Conservation (phyloP, 1,284 basidiomycete genomes). For the Microstroma glucosiphilum region DNA sequence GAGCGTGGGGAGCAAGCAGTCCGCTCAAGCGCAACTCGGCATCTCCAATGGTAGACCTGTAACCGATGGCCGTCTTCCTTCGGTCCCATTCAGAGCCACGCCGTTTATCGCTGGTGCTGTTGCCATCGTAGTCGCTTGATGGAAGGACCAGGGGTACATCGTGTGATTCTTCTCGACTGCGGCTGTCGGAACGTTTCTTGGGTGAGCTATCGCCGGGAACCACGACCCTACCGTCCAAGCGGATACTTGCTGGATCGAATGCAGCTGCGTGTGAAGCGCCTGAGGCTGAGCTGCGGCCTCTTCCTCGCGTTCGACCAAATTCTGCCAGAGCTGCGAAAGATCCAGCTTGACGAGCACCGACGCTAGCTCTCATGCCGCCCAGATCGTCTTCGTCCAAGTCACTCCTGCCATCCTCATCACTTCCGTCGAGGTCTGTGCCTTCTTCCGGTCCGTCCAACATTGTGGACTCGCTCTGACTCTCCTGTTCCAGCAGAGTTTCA, state of each 20-base stretch:
- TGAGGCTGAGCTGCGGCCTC: background rate
- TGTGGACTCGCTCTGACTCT: background rate
- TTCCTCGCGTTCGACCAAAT: background rate
- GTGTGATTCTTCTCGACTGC: background rate
- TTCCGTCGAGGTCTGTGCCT: conserved; percentile 10
- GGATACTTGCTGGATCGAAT: conserved; percentile 38
- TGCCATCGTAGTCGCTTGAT: background rate
- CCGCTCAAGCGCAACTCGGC: conserved; percentile 29
- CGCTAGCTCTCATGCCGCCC: conserved; percentile 5
- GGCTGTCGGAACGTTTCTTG: background rate
- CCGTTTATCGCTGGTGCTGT: background rate
- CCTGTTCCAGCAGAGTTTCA: background rate
- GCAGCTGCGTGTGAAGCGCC: conserved; percentile 6
- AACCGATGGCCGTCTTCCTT: conserved; percentile 11
- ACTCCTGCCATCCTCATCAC: background rate
- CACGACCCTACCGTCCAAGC: conserved; percentile 28
- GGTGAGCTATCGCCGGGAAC: background rate
- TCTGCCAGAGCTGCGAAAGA: conserved; percentile 33
- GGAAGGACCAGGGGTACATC: no score
- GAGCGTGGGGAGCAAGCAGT: conserved; percentile 39
- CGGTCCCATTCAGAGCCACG: background rate
- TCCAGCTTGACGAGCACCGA: conserved; percentile 20
- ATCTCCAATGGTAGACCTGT: conserved; percentile 15
- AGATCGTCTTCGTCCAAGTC: background rate
- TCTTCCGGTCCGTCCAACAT: background rate